Conservation (phyloP, 768 basidiomycete genomes). For the Cystofilobasidium bisporidii region DNA sequence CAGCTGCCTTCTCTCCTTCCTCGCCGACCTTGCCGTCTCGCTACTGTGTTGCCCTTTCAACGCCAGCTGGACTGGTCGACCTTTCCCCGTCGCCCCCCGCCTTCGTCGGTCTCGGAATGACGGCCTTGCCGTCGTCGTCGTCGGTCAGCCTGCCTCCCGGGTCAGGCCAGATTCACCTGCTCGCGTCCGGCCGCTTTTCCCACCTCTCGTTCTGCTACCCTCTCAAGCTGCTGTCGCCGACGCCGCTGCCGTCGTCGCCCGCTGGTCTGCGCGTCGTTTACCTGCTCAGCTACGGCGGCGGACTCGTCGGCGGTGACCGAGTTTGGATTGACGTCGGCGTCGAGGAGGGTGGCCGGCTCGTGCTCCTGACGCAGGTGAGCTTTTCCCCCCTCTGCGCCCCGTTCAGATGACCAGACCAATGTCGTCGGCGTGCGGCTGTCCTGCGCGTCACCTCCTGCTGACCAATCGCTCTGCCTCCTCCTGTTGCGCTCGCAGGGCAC, state of each 20-base stretch:
- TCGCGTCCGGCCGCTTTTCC: slow-evolving; percentile 21
- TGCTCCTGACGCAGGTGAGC: slow-evolving; percentile 22
- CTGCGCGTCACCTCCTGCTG: too few relatives aligned
- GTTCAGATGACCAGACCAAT: too few relatives aligned
- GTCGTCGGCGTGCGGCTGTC: too few relatives aligned
- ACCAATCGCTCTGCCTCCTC: too few relatives aligned
- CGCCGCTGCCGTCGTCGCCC: slow-evolving; percentile 4
- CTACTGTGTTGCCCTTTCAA: too few relatives aligned
- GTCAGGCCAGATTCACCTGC: slow-evolving; percentile 14
- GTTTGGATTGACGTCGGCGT: slow-evolving; percentile 25
- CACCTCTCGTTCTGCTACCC: slow-evolving; percentile 26
- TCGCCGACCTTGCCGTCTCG: too few relatives aligned
- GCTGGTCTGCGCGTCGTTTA: slow-evolving; percentile 19
- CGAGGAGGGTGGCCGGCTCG: slow-evolving; percentile 14
- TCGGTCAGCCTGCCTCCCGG: slow-evolving; percentile 10
- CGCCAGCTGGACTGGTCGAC: too few relatives aligned
- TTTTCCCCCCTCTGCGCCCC: neutral
- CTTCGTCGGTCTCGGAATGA: neutral
- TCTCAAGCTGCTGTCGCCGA: slow-evolving; percentile 24
- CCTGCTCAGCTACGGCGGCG: slow-evolving; percentile 27
- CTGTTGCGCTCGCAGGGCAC: slow-evolving; percentile 11
- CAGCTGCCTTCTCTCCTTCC: too few relatives aligned
- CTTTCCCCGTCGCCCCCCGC: neutral
- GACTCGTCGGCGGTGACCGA: slow-evolving; percentile 20
- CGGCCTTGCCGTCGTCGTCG: neutral